A percentile compares a stretch with the other conserved stretches of the same genome.
Evolutionary conservation across 2,329 filamentous ascomycete species (phyloP).

Genomic region (Calonectria honghensis): DNA sequence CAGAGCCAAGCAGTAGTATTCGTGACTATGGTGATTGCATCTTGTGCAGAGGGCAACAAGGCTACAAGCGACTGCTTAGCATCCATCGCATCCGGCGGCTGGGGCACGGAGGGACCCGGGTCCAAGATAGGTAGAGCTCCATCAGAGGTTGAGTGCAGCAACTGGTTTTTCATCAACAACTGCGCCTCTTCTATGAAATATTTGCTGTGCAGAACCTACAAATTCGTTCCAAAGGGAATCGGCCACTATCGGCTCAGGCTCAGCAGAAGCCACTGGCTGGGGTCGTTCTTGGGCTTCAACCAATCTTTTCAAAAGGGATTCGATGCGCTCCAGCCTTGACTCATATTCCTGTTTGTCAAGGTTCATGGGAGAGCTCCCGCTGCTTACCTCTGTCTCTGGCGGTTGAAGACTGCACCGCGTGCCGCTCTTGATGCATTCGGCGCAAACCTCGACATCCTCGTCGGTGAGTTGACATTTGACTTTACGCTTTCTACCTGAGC

Average conservation of each 20-base stretch:
- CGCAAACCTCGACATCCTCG: slow-evolving; percentile 38
- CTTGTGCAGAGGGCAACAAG: slow-evolving; percentile 40
- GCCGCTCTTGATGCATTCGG: slow-evolving; percentile 40
- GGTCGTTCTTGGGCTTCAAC: slow-evolving; percentile 38
- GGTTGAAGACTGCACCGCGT: slow-evolving; percentile 38
- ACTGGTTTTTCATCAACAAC: slow-evolving; percentile 4
- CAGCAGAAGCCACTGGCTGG: background rate
- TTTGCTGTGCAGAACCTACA: slow-evolving; percentile 20
- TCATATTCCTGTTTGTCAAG: slow-evolving; percentile 22
- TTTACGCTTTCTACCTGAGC: slow-evolving; percentile 43
- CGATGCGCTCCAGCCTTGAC: slow-evolving; percentile 39
- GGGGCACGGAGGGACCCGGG: background rate
- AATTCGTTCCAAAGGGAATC: slow-evolving; percentile 38
- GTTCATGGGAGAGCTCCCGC: background rate
- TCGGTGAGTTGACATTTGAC: slow-evolving; percentile 46
- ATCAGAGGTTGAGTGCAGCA: slow-evolving; percentile 23
- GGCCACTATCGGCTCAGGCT: slow-evolving; percentile 3
- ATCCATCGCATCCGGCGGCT: slow-evolving; percentile 12
- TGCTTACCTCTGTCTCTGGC: background rate
- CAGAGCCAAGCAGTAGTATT: slow-evolving; percentile 45
- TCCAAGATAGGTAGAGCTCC: background rate
- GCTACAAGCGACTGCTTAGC: slow-evolving; percentile 41
- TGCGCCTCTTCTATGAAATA: background rate
- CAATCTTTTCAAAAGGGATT: slow-evolving; percentile 36
- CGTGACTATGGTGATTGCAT: slow-evolving; percentile 41